Evolutionary conservation across 208 protist genomes (phyloP).

Genomic region (Tritrichomonas foetus): DNA sequence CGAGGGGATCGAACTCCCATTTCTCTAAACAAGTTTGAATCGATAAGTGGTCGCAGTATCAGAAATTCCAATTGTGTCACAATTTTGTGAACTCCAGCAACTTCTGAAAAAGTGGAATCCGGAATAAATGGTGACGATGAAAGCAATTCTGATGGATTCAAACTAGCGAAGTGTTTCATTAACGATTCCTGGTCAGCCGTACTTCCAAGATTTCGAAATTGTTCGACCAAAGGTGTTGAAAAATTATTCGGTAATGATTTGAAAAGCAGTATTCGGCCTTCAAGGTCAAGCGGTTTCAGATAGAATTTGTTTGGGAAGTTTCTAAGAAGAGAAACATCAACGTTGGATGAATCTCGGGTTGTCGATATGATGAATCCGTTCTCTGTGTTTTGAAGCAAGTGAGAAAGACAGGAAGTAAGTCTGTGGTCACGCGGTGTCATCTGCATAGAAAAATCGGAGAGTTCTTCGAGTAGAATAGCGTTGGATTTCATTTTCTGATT

Average conservation of each 20-base stretch:
- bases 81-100: not conserved
- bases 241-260: not conserved
- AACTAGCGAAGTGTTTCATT: not conserved
- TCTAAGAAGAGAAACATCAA: not conserved
- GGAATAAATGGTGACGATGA: too few species aligned
- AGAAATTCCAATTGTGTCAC: not conserved
- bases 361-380: not conserved
- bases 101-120: not conserved
- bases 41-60: not conserved
- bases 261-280: not conserved
- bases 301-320: not conserved
- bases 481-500: not conserved
- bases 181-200: not conserved
- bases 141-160: not conserved
- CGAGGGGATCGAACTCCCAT: not conserved
- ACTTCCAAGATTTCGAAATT: not conserved
- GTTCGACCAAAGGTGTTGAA: not conserved
- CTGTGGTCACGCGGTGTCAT: not conserved
- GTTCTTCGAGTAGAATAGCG: not conserved
- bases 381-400: not conserved
- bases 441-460: constrained; percentile 28
- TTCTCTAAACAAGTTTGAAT: not conserved
- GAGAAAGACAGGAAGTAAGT: not conserved
- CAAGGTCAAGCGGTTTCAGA: not conserved
- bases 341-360: not conserved